Base-by-base conservation (phyloP, 2,329 filamentous ascomycete genomes). In the Neofusicoccum cordaticola region DNA sequence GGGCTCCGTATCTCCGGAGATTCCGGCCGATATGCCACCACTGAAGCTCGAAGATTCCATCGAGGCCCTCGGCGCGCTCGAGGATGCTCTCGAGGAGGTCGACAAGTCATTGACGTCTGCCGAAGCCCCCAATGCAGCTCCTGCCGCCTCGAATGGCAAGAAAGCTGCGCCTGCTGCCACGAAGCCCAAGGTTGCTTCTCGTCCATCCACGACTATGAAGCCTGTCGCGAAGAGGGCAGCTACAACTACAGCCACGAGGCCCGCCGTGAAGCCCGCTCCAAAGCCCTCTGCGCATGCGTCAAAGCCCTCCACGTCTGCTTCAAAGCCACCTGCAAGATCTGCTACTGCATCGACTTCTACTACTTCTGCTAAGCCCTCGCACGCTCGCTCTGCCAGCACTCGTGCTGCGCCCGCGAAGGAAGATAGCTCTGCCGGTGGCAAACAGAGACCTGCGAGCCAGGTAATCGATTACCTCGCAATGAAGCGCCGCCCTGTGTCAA, bases 61-160 rank as follows among this genome's bases (percentile, higher is more conserved):
- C 35, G 78, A 80, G 62, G 83, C 81, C 4, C 75, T 84, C 41
- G 83, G 85, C 68, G 79, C 77, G 2, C 75, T 84, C 7, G 82
- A 85, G 64, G 82, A 85, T 63, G 82, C 80, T 7, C 75, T 85
- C 2, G 82, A 84, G 62, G 77, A 81, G 45, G 73, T 84, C 67
- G 71, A 77, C 67, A 72, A 78, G 56, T 73, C 72, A 2, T 71
- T 82, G 27, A 75, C 77, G 4, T 67, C 67, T 4, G 71, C 77
- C 15, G 71, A 79, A 11, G 22, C 27, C 27, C 61, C 61, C 2
- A 47, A 19, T 31, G 9, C 39, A 8, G 61, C 51, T 35, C 2
- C 22, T 71, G 47, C 74, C 69, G 70, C 74, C 70, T 12, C 70
- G 69, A n/a, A 69, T 67, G 44, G 74, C 70, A 34, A 63, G 13